Conservation (phyloP, 768 basidiomycete species). For the Rhizopogon vinicolor region DNA sequence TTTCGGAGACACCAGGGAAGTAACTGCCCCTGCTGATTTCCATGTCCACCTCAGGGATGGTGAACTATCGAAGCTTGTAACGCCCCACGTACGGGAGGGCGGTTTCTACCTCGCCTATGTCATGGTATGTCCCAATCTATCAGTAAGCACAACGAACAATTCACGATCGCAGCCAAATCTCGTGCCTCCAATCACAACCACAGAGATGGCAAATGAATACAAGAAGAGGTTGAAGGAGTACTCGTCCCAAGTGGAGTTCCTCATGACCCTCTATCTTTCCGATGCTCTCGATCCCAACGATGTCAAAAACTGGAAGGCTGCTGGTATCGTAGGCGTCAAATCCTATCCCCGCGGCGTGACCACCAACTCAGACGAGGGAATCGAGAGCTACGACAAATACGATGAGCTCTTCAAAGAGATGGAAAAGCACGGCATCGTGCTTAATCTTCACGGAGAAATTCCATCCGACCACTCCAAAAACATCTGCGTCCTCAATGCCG, state of each 20-base stretch:
- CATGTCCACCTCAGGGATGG: constrained; percentile 97
- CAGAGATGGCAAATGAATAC: constrained; percentile 78
- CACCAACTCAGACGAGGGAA: constrained; percentile 93
- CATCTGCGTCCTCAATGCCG: constrained; percentile 91
- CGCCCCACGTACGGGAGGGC: constrained; percentile 84
- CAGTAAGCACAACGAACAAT: constrained; percentile 8
- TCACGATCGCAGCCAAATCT: constrained; percentile 73
- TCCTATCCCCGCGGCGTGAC: constrained; percentile 97
- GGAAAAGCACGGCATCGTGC: constrained; percentile 90
- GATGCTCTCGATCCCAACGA: constrained; percentile 88
- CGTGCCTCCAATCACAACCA: constrained; percentile 80
- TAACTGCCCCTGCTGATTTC: constrained; percentile 76
- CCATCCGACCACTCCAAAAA: constrained; percentile 81
- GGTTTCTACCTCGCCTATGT: constrained; percentile 93
- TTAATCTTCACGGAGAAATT: constrained; percentile 96
- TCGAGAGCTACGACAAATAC: constrained; percentile 92
- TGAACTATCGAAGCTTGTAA: constrained; percentile 73
- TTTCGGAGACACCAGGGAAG: constrained; percentile 5
- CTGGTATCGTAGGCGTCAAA: constrained; percentile 88
- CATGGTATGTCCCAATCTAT: constrained; percentile 58
- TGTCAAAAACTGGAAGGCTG: constrained; percentile 79
- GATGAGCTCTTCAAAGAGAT: constrained; percentile 92
- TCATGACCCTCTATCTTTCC: constrained; percentile 97
- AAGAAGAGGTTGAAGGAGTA: constrained; percentile 68
- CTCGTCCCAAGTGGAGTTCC: constrained; percentile 68